Percentiles rank a stretch among this genome's conserved stretches.
Conservation (phyloP, 2,329 filamentous ascomycete genomes). For the Pseudopithomyces maydicus region DNA sequence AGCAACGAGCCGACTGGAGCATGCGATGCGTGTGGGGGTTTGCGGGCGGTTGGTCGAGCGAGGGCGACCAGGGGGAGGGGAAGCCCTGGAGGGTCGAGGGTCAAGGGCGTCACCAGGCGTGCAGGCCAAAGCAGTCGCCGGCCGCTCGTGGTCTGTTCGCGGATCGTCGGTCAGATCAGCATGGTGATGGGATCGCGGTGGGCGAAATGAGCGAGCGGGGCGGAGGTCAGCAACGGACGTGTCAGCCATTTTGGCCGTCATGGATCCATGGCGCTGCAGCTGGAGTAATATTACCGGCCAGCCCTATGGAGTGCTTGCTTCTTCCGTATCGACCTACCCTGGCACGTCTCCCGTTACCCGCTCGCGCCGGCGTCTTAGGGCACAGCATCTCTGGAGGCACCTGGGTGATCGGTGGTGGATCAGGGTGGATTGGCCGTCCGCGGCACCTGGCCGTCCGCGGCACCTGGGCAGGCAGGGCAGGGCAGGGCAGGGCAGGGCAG, state of each 20-base stretch:
- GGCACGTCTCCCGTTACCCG: constrained; percentile 16
- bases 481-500: too few species aligned
- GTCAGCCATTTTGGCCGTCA: constrained; percentile 3
- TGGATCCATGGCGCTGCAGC: constrained; percentile 22
- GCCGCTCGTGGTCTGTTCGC: background rate
- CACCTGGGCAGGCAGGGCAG: too few species aligned
- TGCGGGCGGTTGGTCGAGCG: too few species aligned
- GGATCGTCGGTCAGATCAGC: constrained; percentile 1
- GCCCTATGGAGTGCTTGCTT: constrained; percentile 7
- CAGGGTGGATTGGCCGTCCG: constrained; percentile 14
- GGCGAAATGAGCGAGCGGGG: background rate
- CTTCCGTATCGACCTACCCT: background rate
- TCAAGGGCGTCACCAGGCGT: too few species aligned
- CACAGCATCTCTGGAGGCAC: background rate
- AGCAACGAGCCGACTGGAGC: too few species aligned
- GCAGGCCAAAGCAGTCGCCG: background rate
- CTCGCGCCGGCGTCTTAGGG: constrained; percentile 9
- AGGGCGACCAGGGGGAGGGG: too few species aligned
- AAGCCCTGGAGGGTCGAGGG: too few species aligned
- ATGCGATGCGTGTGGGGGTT: too few species aligned
- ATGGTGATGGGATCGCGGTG: background rate
- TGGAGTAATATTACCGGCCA: constrained; percentile 11
- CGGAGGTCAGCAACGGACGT: constrained; percentile 1
- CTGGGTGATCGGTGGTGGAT: background rate
- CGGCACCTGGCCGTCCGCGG: constrained; percentile 18